These are phyloP conservation scores for Drechslera avenae DNA, from an alignment of 2,329 filamentous ascomycete species.

Conservation along the genomic window DNA sequence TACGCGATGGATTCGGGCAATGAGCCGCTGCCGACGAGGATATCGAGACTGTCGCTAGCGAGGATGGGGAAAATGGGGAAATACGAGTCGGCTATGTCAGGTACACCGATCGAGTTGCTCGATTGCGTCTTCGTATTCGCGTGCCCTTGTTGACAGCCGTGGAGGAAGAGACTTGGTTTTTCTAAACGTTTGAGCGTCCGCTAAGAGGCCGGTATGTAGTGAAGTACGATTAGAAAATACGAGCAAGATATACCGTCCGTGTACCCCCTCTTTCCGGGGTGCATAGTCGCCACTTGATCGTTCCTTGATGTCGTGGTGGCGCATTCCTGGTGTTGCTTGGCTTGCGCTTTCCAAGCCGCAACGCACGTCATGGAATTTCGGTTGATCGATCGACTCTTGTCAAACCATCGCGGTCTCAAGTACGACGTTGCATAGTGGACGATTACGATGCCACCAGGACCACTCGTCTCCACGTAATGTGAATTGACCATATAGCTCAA, in stretches of 20 bases:
- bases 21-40: constrained; percentile 1
- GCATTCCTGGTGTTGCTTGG: constrained; percentile 28
- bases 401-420: constrained; percentile 16
- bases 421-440: constrained; percentile 5
- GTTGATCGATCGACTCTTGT: constrained; percentile 4
- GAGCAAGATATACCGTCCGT: constrained; percentile 6
- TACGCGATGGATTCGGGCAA: constrained; percentile 1
- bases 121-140: too few relatives aligned
- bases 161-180: neutral
- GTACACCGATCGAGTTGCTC: neutral
- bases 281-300: constrained; percentile 17
- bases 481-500: constrained; percentile 1
- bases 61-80: neutral
- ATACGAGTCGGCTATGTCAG: too few relatives aligned
- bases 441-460: neutral
- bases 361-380: constrained; percentile 23
- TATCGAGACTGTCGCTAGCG: neutral
- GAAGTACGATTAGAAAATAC: too few relatives aligned
- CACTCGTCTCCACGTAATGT: neutral
- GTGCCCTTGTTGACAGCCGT: too few relatives aligned
- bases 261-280: neutral
- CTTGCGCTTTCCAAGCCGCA: constrained; percentile 16
- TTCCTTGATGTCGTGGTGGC: constrained; percentile 7
- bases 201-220: neutral
- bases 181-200: too few relatives aligned